phyloP scores from a whole-genome alignment of 371 early-diverging fungal species.

The Circinella minor region DNA sequence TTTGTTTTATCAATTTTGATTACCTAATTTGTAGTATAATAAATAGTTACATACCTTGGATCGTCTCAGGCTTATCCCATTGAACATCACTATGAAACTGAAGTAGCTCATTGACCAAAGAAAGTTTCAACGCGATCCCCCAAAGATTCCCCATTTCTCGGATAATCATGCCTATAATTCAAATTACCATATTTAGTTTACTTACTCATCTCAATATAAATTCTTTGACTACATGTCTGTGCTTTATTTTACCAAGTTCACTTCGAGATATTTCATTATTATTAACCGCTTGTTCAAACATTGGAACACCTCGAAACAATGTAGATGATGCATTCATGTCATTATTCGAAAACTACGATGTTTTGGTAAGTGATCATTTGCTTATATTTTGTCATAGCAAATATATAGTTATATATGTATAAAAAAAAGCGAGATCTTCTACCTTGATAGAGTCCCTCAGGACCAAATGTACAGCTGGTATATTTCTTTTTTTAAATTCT shows the following conservation, averaged over 20 bases:
- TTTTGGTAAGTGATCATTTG: too few species aligned
- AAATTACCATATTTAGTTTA: slow-evolving; percentile 6
- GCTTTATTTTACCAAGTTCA: slow-evolving; percentile 36
- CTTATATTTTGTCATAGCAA: too few species aligned
- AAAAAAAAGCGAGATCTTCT: background rate
- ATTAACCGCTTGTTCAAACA: slow-evolving; percentile 23
- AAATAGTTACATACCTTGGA: background rate
- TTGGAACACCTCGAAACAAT: slow-evolving; percentile 43
- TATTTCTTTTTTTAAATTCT: slow-evolving; percentile 35
- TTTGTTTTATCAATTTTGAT: background rate
- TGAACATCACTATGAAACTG: slow-evolving; percentile 16
- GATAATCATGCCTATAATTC: slow-evolving; percentile 52
- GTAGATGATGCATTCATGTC: slow-evolving; percentile 50
- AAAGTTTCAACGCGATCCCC: slow-evolving; percentile 65
- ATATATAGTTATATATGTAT: too few species aligned
- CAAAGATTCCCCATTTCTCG: slow-evolving; percentile 64
- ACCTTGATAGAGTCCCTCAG: slow-evolving; percentile 50
- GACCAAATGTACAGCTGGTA: slow-evolving; percentile 40
- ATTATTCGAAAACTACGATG: slow-evolving; percentile 24
- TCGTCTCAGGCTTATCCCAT: slow-evolving; percentile 25
- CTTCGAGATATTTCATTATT: slow-evolving; percentile 34
- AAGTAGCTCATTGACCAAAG: slow-evolving; percentile 58
- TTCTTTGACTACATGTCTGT: too few species aligned
- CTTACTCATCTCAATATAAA: too few species aligned
- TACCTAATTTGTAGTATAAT: background rate